These are phyloP conservation scores for Neohortaea acidophila DNA, from an alignment of 495 filamentous ascomycete species.

Conservation along the genomic window DNA sequence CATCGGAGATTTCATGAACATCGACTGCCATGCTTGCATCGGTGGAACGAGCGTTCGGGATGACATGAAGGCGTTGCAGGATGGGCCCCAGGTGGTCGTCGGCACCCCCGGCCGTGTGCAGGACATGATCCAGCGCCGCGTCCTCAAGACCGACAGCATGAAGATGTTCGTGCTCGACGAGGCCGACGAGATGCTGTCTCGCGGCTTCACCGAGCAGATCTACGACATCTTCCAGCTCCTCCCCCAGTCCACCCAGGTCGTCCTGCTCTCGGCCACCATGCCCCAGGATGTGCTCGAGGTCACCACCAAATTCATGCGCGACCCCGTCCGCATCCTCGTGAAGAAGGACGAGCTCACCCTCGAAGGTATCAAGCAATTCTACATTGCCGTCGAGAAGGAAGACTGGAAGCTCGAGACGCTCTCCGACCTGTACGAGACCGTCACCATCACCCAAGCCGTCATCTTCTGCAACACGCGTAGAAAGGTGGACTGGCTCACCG, in stretches of 20 bases:
- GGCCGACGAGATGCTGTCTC: conserved; percentile 96
- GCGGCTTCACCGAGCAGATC: conserved; percentile 98
- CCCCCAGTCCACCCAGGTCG: conserved; percentile 93
- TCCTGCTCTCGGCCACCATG: conserved; percentile 92
- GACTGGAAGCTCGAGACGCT: conserved; percentile 99
- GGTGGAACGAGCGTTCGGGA: conserved; percentile 96
- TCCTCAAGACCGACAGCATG: conserved; percentile 86
- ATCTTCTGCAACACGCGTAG: conserved; percentile 99
- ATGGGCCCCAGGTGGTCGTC: conserved; percentile 90
- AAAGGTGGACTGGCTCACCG: conserved; percentile 99
- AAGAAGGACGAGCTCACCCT: conserved; percentile 99
- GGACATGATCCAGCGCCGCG: conserved; percentile 96
- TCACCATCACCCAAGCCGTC: conserved; percentile 97
- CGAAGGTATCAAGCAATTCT: conserved; percentile 99
- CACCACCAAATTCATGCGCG: conserved; percentile 99
- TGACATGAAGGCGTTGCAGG: conserved; percentile 90
- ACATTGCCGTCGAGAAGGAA: conserved; percentile 99
- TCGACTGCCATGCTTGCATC: conserved; percentile 98
- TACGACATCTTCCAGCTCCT: conserved; percentile 99
- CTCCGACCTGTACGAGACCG: conserved; percentile 95
- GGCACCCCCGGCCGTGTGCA: conserved; percentile 95
- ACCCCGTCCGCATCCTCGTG: conserved; percentile 95
- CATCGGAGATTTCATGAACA: conserved; percentile 97
- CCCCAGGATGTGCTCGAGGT: conserved; percentile 98
- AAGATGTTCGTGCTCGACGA: conserved; percentile 99